phyloP scores from a whole-genome alignment of 129 eudicot genomes.

The Silybum marianum region DNA sequence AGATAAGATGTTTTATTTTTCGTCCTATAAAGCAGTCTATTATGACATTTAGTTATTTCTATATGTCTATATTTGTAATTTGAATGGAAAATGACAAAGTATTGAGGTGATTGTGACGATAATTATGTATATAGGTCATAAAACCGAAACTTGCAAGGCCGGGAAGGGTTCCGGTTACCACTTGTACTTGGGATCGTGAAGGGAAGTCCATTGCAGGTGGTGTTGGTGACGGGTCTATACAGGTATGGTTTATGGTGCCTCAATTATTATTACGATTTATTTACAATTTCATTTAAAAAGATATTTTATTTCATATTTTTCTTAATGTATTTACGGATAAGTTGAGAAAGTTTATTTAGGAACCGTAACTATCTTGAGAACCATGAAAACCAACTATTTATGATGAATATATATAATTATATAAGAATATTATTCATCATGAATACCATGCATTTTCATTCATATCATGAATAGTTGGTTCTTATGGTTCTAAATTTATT shows the following conservation, averaged over 20 bases:
- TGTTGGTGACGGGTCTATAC: constrained; percentile 96
- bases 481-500: neutral
- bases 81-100: neutral
- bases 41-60: neutral
- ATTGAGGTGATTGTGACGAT: constrained; percentile 13
- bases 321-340: neutral
- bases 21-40: neutral
- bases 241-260: constrained; percentile 45
- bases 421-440: neutral
- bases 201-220: constrained; percentile 95
- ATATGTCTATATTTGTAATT: neutral
- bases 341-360: neutral
- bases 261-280: constrained; percentile 4
- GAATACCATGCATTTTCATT: neutral
- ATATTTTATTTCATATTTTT: neutral
- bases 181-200: constrained; percentile 95
- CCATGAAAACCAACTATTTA: neutral
- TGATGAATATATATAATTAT: neutral
- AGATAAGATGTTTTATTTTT: neutral
- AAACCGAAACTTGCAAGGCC: constrained; percentile 96
- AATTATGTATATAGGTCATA: constrained; percentile 60
- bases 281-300: neutral
- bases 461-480: neutral
- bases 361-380: neutral
- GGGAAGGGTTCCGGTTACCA: constrained; percentile 93